A percentile compares a stretch with the other conserved stretches of the same genome.
These are phyloP conservation scores for Russula sp. DNA, from an alignment of 768 basidiomycete genomes.

Conservation along the genomic window DNA sequence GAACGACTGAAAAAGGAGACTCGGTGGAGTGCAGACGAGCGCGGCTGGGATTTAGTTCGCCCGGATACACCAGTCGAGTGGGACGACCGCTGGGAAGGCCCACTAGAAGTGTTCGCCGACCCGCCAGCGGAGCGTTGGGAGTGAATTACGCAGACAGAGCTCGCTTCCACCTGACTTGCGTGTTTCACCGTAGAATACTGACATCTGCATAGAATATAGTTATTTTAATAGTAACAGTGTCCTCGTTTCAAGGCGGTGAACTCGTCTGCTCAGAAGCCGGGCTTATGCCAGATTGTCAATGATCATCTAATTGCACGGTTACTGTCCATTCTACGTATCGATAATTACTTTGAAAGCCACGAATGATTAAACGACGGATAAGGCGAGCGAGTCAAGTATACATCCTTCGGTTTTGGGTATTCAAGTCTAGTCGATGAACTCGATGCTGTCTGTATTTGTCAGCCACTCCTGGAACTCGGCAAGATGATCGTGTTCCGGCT, in stretches of 20 bases:
- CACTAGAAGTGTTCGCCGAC: slow-evolving; percentile 58
- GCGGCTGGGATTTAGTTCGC: slow-evolving; percentile 75
- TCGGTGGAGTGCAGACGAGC: slow-evolving; percentile 75
- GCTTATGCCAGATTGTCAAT: background rate
- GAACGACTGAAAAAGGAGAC: slow-evolving; percentile 89
- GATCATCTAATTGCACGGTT: background rate
- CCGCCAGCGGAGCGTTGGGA: slow-evolving; percentile 33
- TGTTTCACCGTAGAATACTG: background rate
- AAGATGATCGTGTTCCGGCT: slow-evolving; percentile 46
- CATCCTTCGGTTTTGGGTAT: background rate
- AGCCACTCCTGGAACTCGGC: slow-evolving; percentile 53
- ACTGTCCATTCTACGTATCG: background rate
- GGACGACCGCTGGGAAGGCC: slow-evolving; percentile 68
- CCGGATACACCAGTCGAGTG: slow-evolving; percentile 63
- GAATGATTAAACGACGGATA: background rate
- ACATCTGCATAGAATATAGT: slow-evolving; percentile 6
- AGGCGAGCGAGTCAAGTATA: slow-evolving; percentile 2
- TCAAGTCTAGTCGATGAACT: slow-evolving; percentile 12
- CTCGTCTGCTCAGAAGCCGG: background rate
- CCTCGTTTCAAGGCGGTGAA: background rate
- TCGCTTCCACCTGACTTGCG: background rate
- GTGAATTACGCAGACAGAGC: slow-evolving; percentile 3
- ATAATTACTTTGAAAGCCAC: background rate
- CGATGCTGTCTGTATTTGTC: slow-evolving; percentile 25
- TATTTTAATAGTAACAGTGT: slow-evolving; percentile 6